Base-by-base conservation (phyloP, 2,329 filamentous ascomycete genomes). In the Penicillium sp. region DNA sequence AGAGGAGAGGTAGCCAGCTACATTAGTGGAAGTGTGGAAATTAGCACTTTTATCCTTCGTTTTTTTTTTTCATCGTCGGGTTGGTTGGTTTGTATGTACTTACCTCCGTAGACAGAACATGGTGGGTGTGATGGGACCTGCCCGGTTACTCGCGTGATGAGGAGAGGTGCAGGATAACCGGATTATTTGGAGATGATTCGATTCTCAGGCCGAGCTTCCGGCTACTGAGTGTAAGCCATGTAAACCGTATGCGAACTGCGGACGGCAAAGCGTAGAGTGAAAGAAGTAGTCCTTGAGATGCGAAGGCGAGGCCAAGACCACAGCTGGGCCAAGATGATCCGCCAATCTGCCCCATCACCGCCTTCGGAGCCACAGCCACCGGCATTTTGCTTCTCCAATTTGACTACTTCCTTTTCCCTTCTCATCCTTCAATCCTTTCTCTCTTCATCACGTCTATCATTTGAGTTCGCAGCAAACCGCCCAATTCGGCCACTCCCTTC, bases 1-100 rank as follows among this genome's bases (percentile, higher is more conserved):
- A 92, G 70, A 94, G 89, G 63, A 94, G 85, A 24, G 90, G 90
- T 45, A 94, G 83, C 88, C 89, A 93, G 74, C 89, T 93, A 64
- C 15, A 21, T 17, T 12, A 54, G 41, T 39, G 29, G 29, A 27
- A 7, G 32, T 51, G 23, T 27, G 10, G 7, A 26, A 12, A 26
- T 36, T 29, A 26, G 13, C 29, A 6, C 29, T 15, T 12, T 27
- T n/a, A 17, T 17, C 23, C 17, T 8, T 26, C 21, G 7, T n/a
- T 2, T n/a, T 36, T 24, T 10, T 27, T 24, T 34, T 21, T 27
- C 17, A 21, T 37, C 8, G 12, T 37, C 7, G 13, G 9, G 8
- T 6, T 3, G 12, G 7, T 17, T 37, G 49, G 41, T 15, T n/a
- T 44, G 23, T 21, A 41, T 10, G 26, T 27, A 27, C 60, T 75